These are phyloP conservation scores for Aphanomyces astaci DNA, from an alignment of 352 stramenopile species.

Conservation along the genomic window DNA sequence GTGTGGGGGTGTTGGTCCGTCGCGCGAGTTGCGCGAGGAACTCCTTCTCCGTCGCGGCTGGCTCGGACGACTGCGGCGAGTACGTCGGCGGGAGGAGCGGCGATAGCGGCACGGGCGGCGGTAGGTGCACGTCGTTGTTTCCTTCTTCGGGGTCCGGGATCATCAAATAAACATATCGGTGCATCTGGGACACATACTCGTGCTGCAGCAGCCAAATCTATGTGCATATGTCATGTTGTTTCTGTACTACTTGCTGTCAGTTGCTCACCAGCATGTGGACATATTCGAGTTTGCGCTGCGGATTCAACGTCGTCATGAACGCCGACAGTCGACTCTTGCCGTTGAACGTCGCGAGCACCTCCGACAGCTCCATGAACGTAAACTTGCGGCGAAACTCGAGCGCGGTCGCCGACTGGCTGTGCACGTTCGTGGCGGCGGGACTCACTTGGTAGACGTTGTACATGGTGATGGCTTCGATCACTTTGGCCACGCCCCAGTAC, in stretches of 20 bases:
- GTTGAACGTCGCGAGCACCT: slow-evolving; percentile 66
- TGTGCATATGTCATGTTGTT: background rate
- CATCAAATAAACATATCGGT: slow-evolving; percentile 85
- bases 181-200: slow-evolving; percentile 74
- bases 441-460: slow-evolving; percentile 84
- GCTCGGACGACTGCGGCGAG: slow-evolving; percentile 8
- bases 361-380: slow-evolving; percentile 51
- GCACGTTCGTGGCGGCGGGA: slow-evolving; percentile 39
- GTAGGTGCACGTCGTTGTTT: background rate
- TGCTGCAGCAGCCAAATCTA: slow-evolving; percentile 80
- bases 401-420: slow-evolving; percentile 39
- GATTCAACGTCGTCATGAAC: slow-evolving; percentile 65
- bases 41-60: slow-evolving; percentile 36
- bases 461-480: slow-evolving; percentile 77
- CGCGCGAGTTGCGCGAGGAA: slow-evolving; percentile 70
- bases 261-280: slow-evolving; percentile 65
- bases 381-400: slow-evolving; percentile 74
- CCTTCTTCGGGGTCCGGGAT: slow-evolving; percentile 43
- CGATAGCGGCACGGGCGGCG: background rate
- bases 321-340: slow-evolving; percentile 63
- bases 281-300: slow-evolving; percentile 71
- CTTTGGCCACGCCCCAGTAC: slow-evolving; percentile 70
- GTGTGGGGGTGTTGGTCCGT: slow-evolving; percentile 41
- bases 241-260: background rate
- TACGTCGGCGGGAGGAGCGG: background rate